Conservation (phyloP, 2,329 filamentous ascomycete genomes). For the Fusarium oligoseptatum region DNA sequence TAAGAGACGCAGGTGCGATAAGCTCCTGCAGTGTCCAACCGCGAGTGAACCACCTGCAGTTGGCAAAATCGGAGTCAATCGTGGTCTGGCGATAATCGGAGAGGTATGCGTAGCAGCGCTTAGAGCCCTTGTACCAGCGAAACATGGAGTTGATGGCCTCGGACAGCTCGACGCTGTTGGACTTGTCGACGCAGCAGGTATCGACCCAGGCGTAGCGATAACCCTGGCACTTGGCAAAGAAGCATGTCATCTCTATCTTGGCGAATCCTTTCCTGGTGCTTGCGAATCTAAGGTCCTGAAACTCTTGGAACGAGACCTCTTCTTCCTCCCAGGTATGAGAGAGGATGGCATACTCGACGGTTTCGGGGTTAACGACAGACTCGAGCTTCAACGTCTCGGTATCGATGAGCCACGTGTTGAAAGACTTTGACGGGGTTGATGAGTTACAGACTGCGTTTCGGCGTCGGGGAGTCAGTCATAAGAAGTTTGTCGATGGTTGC, state of each 20-base stretch:
- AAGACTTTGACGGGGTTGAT: neutral
- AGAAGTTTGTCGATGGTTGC: neutral
- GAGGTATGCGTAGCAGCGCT: slow-evolving; percentile 19
- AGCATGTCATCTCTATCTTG: slow-evolving; percentile 39
- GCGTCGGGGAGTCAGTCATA: neutral
- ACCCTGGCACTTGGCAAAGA: no score
- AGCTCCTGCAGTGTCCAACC: slow-evolving; percentile 21
- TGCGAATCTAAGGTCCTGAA: slow-evolving; percentile 10
- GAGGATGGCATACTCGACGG: slow-evolving; percentile 48
- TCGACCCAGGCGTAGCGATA: slow-evolving; percentile 48
- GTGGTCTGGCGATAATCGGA: neutral
- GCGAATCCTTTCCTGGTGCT: slow-evolving; percentile 15
- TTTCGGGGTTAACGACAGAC: slow-evolving; percentile 24
- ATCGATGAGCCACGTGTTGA: slow-evolving; percentile 43
- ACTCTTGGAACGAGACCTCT: slow-evolving; percentile 47
- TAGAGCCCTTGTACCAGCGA: slow-evolving; percentile 18
- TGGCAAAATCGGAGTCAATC: neutral
- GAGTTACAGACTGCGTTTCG: neutral
- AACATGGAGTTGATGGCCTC: slow-evolving; percentile 36
- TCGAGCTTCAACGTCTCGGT: slow-evolving; percentile 31
- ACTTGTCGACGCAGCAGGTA: slow-evolving; percentile 50
- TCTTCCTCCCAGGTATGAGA: slow-evolving; percentile 49
- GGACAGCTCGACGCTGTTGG: slow-evolving; percentile 20
- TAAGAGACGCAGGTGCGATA: neutral
- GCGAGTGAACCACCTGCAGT: slow-evolving; percentile 10